These are phyloP conservation scores for Tephrocybe rancida DNA, from an alignment of 768 basidiomycete genomes.

Conservation along the genomic window DNA sequence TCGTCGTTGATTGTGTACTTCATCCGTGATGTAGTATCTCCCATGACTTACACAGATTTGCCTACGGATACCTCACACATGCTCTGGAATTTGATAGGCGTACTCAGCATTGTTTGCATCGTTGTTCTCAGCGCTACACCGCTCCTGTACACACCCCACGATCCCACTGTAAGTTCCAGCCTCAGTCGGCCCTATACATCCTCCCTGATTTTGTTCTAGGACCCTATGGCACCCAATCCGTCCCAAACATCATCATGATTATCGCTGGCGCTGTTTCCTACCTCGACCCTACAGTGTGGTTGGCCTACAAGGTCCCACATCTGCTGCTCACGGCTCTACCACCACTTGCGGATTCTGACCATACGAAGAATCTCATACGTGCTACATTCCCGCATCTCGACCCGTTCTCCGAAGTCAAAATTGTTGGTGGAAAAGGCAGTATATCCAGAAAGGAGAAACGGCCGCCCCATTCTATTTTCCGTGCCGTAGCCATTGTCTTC, in stretches of 20 bases:
- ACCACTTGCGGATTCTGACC: slow-evolving; percentile 65
- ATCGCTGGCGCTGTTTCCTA: slow-evolving; percentile 48
- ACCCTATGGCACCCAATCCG: slow-evolving; percentile 38
- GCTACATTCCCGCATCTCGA: slow-evolving; percentile 25
- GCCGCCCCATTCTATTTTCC: slow-evolving; percentile 39
- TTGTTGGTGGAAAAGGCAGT: slow-evolving; percentile 32
- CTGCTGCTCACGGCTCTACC: slow-evolving; percentile 54
- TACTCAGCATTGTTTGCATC: slow-evolving; percentile 46
- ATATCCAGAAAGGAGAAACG: slow-evolving; percentile 35
- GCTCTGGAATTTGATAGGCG: slow-evolving; percentile 54
- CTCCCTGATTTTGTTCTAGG: slow-evolving; percentile 18
- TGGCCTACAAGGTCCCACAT: slow-evolving; percentile 45
- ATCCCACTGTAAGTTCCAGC: slow-evolving; percentile 37
- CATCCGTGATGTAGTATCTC: slow-evolving; percentile 61
- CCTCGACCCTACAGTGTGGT: slow-evolving; percentile 51
- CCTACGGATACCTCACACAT: slow-evolving; percentile 50
- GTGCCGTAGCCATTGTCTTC: slow-evolving; percentile 40
- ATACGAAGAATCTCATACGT: slow-evolving; percentile 25
- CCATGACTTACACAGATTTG: slow-evolving; percentile 49
- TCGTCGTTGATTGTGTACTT: slow-evolving; percentile 39
- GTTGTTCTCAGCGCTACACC: slow-evolving; percentile 59
- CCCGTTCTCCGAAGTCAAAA: slow-evolving; percentile 13
- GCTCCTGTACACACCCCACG: slow-evolving; percentile 54
- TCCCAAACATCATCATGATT: slow-evolving; percentile 53
- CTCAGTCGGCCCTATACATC: neutral